Conservation (phyloP, 441 rosid genomes). For the Capsella rubella region DNA sequence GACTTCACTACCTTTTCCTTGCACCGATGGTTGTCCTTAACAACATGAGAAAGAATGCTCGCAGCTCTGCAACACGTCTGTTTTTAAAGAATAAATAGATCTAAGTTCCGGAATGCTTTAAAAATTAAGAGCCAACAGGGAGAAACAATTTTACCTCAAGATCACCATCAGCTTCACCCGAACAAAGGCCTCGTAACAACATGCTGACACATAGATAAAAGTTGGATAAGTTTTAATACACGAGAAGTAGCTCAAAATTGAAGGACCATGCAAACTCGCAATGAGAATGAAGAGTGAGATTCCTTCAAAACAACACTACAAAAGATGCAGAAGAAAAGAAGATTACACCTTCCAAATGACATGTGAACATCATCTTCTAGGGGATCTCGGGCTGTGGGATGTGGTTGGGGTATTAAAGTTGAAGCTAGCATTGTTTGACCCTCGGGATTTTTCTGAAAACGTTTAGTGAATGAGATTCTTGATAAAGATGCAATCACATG, state of each 20-base stretch:
- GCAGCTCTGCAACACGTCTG: constrained; percentile 99
- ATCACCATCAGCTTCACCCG: constrained; percentile 89
- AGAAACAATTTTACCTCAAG: constrained; percentile 73
- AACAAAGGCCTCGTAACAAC: constrained; percentile 86
- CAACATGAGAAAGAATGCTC: constrained; percentile 85
- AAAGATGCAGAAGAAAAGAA: constrained; percentile 22
- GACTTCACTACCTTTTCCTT: constrained; percentile 77
- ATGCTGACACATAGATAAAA: constrained; percentile 64
- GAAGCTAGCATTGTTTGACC: constrained; percentile 95
- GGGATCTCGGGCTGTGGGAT: constrained; percentile 61
- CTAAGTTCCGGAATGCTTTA: not conserved
- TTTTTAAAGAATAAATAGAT: constrained; percentile 43
- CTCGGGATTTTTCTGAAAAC: constrained; percentile 73
- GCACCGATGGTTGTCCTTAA: constrained; percentile 80
- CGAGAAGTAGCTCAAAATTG: constrained; percentile 17
- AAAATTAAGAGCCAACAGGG: constrained; percentile 14
- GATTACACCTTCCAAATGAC: constrained; percentile 95
- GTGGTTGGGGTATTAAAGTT: constrained; percentile 93
- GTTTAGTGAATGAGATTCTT: constrained; percentile 16
- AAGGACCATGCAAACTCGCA: not conserved
- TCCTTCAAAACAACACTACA: constrained; percentile 11
- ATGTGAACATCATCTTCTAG: constrained; percentile 90
- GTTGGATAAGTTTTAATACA: constrained; percentile 11
- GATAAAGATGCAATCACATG: constrained; percentile 27
- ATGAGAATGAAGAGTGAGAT: constrained; percentile 20